These are phyloP conservation scores for Ogataea zsoltii DNA, from an alignment of 805 yeast genomes.

Conservation along the genomic window DNA sequence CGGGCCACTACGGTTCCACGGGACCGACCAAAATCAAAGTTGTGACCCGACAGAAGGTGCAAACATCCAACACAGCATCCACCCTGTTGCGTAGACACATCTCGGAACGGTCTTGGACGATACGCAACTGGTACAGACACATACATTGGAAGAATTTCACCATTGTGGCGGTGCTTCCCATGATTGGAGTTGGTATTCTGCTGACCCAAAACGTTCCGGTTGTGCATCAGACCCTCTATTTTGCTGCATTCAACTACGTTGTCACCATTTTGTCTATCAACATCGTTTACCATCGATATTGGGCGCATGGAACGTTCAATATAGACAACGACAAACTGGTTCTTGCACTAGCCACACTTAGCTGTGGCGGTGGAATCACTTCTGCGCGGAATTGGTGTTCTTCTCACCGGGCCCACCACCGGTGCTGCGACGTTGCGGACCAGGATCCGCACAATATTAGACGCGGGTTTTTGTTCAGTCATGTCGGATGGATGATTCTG, in stretches of 20 bases:
- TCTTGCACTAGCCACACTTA: constrained; percentile 54
- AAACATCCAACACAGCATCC: constrained; percentile 20
- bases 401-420: constrained; percentile 87
- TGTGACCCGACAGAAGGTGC: constrained; percentile 23
- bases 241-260: constrained; percentile 55
- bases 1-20: too few relatives aligned
- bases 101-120: constrained; percentile 75
- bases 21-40: too few relatives aligned
- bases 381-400: constrained; percentile 78
- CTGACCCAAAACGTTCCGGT: constrained; percentile 12
- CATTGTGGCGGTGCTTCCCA: constrained; percentile 58
- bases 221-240: constrained; percentile 41
- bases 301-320: constrained; percentile 60
- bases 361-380: constrained; percentile 76
- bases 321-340: constrained; percentile 46
- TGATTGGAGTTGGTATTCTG: constrained; percentile 25
- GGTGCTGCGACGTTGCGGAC: constrained; percentile 77
- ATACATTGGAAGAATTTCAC: constrained; percentile 73
- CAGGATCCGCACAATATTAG: constrained; percentile 85
- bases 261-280: constrained; percentile 72
- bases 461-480: constrained; percentile 79
- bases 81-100: constrained; percentile 45
- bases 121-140: constrained; percentile 68
- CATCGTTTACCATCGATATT: constrained; percentile 81
- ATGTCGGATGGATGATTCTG: constrained; percentile 84